Evolutionary conservation across 345 rosid genomes (phyloP).

Genomic region (Moricandia arvensis): DNA sequence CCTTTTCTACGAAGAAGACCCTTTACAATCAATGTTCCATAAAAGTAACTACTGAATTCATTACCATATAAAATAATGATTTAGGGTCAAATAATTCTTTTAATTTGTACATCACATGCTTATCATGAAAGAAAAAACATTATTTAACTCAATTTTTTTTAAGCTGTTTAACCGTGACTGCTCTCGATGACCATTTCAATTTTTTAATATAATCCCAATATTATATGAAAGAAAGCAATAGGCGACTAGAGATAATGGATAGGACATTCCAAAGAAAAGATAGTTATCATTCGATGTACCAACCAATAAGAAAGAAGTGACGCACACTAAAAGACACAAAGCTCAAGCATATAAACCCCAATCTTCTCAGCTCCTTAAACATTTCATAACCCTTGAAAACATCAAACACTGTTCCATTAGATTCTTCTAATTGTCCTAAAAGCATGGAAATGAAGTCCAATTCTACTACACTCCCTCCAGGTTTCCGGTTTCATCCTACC

Average conservation of each 20-base stretch:
- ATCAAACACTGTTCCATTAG: slow-evolving; percentile 13
- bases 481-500: slow-evolving; percentile 89
- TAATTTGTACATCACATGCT: neutral
- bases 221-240: neutral
- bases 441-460: slow-evolving; percentile 39
- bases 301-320: slow-evolving; percentile 56
- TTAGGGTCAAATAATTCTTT: neutral
- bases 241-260: slow-evolving; percentile 22
- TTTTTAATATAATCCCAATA: neutral
- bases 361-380: slow-evolving; percentile 48
- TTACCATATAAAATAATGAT: neutral
- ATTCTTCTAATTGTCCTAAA: neutral
- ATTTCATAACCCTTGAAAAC: slow-evolving; percentile 50
- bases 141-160: neutral
- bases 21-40: neutral
- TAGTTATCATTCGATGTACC: slow-evolving; percentile 12
- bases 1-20: slow-evolving; percentile 11
- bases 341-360: slow-evolving; percentile 48
- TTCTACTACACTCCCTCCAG: slow-evolving; percentile 64
- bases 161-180: slow-evolving; percentile 2
- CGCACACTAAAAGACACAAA: slow-evolving; percentile 45
- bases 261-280: slow-evolving; percentile 23
- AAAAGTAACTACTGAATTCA: neutral
- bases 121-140: neutral
- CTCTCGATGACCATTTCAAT: neutral